These are phyloP conservation scores for Ascochyta viciae-villosae DNA, from an alignment of 2,329 filamentous ascomycete genomes.

Conservation along the genomic window DNA sequence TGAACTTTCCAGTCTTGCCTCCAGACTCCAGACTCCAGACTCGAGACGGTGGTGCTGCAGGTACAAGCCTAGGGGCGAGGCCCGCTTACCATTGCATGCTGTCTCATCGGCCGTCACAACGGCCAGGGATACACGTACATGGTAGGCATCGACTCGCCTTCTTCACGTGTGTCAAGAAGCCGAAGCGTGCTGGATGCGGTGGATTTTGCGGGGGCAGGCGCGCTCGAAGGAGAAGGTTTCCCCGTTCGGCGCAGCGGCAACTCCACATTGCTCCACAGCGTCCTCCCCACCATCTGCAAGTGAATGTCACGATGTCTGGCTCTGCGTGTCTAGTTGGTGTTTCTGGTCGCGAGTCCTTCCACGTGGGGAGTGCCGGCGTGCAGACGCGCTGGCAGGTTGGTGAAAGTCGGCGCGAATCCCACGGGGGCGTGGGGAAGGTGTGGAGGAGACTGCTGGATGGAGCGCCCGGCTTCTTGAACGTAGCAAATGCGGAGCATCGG, in stretches of 20 bases:
- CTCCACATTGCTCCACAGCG: constrained; percentile 22
- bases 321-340: constrained; percentile 6
- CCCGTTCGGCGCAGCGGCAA: constrained; percentile 22
- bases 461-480: constrained; percentile 4
- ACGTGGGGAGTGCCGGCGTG: neutral
- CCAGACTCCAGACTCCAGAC: neutral
- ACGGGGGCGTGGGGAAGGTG: neutral
- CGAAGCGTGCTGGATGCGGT: constrained; percentile 1
- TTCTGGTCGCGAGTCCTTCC: constrained; percentile 4
- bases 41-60: neutral
- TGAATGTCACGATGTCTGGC: constrained; percentile 17
- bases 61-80: neutral
- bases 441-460: constrained; percentile 4
- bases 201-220: constrained; percentile 7
- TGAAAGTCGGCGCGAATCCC: constrained; percentile 1
- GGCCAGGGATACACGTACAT: neutral
- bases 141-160: neutral
- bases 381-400: neutral
- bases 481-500: neutral
- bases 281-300: constrained; percentile 15
- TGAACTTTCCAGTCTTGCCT: neutral
- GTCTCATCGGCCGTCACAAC: neutral
- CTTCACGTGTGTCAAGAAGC: constrained; percentile 5
- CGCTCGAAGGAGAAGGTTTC: constrained; percentile 30
- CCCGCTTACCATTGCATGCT: neutral